phyloP scores from a whole-genome alignment of 2,329 filamentous ascomycete genomes.

The Leptographium wingfieldii region DNA sequence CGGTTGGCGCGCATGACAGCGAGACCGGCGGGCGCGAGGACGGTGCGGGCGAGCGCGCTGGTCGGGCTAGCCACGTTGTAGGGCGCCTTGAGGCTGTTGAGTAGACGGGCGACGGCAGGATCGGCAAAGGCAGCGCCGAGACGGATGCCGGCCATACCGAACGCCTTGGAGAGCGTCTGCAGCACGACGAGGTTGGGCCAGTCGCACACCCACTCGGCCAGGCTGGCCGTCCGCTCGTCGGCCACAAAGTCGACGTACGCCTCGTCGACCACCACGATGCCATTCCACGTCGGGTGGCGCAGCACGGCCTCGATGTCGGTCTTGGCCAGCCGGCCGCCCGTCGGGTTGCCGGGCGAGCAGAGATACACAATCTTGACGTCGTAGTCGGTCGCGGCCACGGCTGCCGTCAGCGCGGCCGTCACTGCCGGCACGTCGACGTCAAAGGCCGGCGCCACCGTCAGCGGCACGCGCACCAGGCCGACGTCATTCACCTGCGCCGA shows the following conservation, averaged over 20 bases:
- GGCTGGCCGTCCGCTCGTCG: slow-evolving; percentile 47
- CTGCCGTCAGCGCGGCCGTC: slow-evolving; percentile 38
- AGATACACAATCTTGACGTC: slow-evolving; percentile 82
- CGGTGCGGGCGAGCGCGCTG: slow-evolving; percentile 63
- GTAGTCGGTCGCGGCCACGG: slow-evolving; percentile 20
- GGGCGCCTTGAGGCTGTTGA: slow-evolving; percentile 90
- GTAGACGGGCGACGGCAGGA: slow-evolving; percentile 58
- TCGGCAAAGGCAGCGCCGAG: slow-evolving; percentile 76
- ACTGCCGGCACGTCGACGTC: slow-evolving; percentile 60
- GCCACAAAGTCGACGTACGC: slow-evolving; percentile 91
- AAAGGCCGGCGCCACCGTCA: slow-evolving; percentile 61
- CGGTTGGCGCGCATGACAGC: slow-evolving; percentile 59
- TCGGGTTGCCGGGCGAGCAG: slow-evolving; percentile 92
- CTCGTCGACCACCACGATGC: slow-evolving; percentile 84
- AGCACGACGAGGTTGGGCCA: slow-evolving; percentile 95
- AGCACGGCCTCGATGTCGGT: slow-evolving; percentile 61
- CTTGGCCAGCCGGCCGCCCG: slow-evolving; percentile 66
- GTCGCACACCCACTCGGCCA: slow-evolving; percentile 84
- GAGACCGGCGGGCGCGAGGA: slow-evolving; percentile 55
- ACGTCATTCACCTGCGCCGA: slow-evolving; percentile 93
- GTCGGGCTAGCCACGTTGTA: slow-evolving; percentile 93
- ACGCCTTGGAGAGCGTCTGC: slow-evolving; percentile 97
- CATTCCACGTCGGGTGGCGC: slow-evolving; percentile 87
- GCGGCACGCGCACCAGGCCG: slow-evolving; percentile 70
- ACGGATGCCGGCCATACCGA: slow-evolving; percentile 86